phyloP scores from a whole-genome alignment of 1,139 yeast species.

The Kodamaea anthophila region DNA sequence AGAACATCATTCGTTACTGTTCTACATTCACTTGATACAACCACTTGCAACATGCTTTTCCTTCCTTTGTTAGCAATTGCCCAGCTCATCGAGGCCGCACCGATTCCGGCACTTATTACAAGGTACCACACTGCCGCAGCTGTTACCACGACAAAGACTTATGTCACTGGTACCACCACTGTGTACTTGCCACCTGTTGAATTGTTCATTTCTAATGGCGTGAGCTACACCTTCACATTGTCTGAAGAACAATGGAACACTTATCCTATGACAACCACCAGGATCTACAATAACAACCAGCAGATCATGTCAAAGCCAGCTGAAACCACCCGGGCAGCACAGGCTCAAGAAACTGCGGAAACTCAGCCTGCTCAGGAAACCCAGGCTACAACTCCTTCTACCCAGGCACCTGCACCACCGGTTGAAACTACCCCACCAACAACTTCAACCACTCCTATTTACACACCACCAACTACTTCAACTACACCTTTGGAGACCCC shows the following conservation, averaged over 20 bases:
- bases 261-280: slow-evolving; percentile 29
- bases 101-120: slow-evolving; percentile 43
- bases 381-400: slow-evolving; percentile 9
- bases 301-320: slow-evolving; percentile 8
- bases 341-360: slow-evolving; percentile 3
- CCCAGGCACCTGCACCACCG: slow-evolving; percentile 7
- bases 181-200: slow-evolving; percentile 66
- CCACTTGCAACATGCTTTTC: too few species aligned
- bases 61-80: slow-evolving; percentile 16
- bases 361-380: slow-evolving; percentile 4
- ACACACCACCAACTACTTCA: slow-evolving; percentile 7
- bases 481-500: slow-evolving; percentile 8
- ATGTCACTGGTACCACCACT: slow-evolving; percentile 55
- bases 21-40: too few species aligned
- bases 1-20: too few species aligned
- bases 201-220: slow-evolving; percentile 54
- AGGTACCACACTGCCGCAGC: slow-evolving; percentile 59
- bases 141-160: slow-evolving; percentile 48
- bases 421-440: slow-evolving; percentile 6
- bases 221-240: slow-evolving; percentile 54
- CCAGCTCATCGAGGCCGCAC: slow-evolving; percentile 25
- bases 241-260: slow-evolving; percentile 29
- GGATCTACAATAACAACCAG: slow-evolving; percentile 14
- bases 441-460: slow-evolving; percentile 6
- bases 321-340: slow-evolving; percentile 6